Evolutionary conservation across 805 yeast species (phyloP), one percentile per base, ranked within the genome.

Genomic region (Saturnispora hagleri): DNA sequence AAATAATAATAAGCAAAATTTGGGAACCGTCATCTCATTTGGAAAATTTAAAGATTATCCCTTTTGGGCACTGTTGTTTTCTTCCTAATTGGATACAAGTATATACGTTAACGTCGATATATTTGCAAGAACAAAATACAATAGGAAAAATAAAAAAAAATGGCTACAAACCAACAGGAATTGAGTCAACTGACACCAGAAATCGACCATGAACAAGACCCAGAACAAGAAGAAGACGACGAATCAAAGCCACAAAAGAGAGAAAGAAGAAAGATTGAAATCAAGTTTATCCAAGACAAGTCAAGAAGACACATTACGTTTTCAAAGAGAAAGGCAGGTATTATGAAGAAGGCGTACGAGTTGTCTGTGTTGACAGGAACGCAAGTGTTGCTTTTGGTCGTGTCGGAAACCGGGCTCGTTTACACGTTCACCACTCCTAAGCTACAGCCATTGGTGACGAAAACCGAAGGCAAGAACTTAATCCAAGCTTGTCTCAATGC

Each of bases 281-380:
- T 93, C 68, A 88, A 89, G 74, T 93, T 93, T 66, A 93, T 93
- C 64, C 96, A 91, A 73, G 97, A 93, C 70, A 93, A 93, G 73
- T 88, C 96, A 20, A 82, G 99, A 69, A 87, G 99, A 65, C 99
- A 93, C 71, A 95, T 93, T 62, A 93, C 99, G 31, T 93, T 93
- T 64, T 89, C 97, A 50, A 93, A 93, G 73, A 86, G 99, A 72
- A 91, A 91, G 72, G 98, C 97, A 45, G 99, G 99, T 61, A 91
- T 93, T 64, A 93, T 93, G 99, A 93, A 93, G 73, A 93, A 93
- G 73, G 99, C 99, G n/a, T 93, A 91, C 71, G 99, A 93, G 69
- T 77, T 93, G 58, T 86, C 96, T 20, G 98, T 93, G 50, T 77
- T 93, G 61, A 93, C 99, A 13, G 99, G 99, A 53, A 93, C 99